Evolutionary conservation across 208 protist species (phyloP), one percentile per base, ranked within the genome.

Genomic region (Angomonas desouzai): DNA sequence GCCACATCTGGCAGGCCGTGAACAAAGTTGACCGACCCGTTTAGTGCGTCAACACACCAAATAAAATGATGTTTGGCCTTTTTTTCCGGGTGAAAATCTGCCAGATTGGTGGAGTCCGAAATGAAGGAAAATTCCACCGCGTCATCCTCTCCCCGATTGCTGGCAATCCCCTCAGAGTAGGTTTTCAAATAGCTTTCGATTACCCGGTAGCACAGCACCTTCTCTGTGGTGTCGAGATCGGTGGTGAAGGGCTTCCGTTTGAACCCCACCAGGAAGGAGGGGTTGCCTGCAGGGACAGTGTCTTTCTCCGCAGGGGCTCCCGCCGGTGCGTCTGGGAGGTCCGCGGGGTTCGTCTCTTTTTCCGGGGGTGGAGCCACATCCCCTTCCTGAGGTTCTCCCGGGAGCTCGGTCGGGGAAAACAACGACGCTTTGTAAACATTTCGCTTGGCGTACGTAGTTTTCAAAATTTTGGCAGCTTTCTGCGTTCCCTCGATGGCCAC

Each of bases 1-100:
- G 81, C 90, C 70, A 85, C 91, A 68, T 93, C 87, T 6, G 73
- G 79, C 30, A 77, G 32, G 16, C 82, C 77, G 61, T 93, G 87
- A 4, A 84, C 64, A 70, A 94, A 94, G 0, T 74, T 83, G 68
- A 83, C 81, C 36, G 87, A 87, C 23, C 87, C 85, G 56, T 92
- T 81, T 66, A 94, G 82, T 0, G 85, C 85, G 70, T 92, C 85
- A 11, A 94, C 78, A 25, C 91, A 71, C 85, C 87, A 94, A 27
- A 36, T 57, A 51, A 51, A 51, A 23, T 51, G 45, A 51, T 51
- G 45, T 16, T 51, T 51, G 9, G 45, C 45, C 4, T 13, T 51
- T 51, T 23, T 51, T 23, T 51, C n/a, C 20, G 18, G 20, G 18
- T 51, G 45, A 4, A 23, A 13, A 3, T 13, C 45, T 27, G 10